Base-by-base conservation (phyloP, 768 basidiomycete species). In the Ramaria rubella region DNA sequence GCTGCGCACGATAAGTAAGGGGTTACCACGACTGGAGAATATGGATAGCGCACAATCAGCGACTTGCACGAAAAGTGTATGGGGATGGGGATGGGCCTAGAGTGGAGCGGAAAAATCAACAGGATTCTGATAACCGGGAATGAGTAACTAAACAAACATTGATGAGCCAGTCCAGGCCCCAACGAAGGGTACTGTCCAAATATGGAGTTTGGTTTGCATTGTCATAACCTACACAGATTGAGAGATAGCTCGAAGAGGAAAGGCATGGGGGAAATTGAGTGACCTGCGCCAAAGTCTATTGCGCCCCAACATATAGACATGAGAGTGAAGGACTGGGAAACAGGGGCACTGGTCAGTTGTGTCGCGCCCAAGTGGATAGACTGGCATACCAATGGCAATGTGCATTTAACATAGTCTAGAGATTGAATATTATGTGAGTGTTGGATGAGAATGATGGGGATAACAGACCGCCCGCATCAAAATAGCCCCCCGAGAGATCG, bases 251-350 rank as follows among this genome's bases (percentile, higher is more conserved):
- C 40, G 33, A 33, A 12, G 26, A 53, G 21, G 58, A 19, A 19
- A 21, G n/a, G n/a, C n/a, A 12, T 24, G 27, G 38, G 21, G 8
- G n/a, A 7, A 45, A 14, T 5, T 9, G 15, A 49, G 65, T 52
- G 50, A 85, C 87, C 93, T 75, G 80, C 75, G 49, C 93, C 93
- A 63, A 80, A 87, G 63, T 92, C 89, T 30, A 83, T 80, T 12
- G 86, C 93, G 23, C 90, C 90, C 94, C 94, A 96, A 62, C 91
- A 91, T 46, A 91, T 75, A 0, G 89, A 90, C 78, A 86, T 90
- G 19, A 94, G 71, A 0, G 87, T 81, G 63, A 87, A 90, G n/a
- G 84, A 82, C 86, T 90, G 61, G 19, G 24, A 27, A 5, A 34
- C n/a, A n/a, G n/a, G 14, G 40, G n/a, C 30, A 52, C 17, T 14